A percentile compares a stretch with the other conserved stretches of the same genome.
Evolutionary conservation across 202 grass and related monocot species (phyloP).

Genomic region (Carex sylvatica): DNA sequence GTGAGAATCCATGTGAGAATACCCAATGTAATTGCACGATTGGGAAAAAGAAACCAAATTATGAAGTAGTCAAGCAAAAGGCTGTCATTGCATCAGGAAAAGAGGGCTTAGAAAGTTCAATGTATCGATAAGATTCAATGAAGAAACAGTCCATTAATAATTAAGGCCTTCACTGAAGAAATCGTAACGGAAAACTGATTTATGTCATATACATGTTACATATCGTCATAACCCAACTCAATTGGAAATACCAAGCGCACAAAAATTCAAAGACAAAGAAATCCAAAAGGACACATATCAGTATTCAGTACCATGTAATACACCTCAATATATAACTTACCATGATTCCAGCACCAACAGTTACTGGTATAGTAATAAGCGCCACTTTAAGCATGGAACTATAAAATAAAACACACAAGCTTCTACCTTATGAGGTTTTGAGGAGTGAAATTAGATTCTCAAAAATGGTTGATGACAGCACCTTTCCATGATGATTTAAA

Average conservation of each 20-base stretch:
- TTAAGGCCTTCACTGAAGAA: neutral
- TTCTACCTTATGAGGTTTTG: conserved; percentile 76
- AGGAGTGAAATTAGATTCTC: conserved; percentile 98
- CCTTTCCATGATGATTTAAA: conserved; percentile 95
- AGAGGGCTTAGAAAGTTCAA: too few relatives aligned
- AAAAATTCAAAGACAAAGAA: neutral
- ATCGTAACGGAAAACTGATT: neutral
- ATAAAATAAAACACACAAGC: neutral
- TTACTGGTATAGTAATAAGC: neutral
- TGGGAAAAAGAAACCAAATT: too few relatives aligned
- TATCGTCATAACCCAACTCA: neutral
- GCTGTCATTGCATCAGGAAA: too few relatives aligned
- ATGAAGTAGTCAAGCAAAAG: too few relatives aligned
- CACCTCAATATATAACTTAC: neutral
- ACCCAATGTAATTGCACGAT: too few relatives aligned
- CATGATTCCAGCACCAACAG: neutral
- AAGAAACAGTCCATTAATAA: too few relatives aligned
- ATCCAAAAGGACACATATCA: neutral
- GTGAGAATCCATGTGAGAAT: too few relatives aligned
- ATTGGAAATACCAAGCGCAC: neutral
- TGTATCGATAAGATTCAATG: too few relatives aligned
- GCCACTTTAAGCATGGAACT: neutral
- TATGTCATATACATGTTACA: neutral
- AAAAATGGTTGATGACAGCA: conserved; percentile 69
- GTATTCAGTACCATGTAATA: neutral